Evolutionary conservation across 1,284 basidiomycete species (phyloP).

Genomic region (Omphalotus olearius): DNA sequence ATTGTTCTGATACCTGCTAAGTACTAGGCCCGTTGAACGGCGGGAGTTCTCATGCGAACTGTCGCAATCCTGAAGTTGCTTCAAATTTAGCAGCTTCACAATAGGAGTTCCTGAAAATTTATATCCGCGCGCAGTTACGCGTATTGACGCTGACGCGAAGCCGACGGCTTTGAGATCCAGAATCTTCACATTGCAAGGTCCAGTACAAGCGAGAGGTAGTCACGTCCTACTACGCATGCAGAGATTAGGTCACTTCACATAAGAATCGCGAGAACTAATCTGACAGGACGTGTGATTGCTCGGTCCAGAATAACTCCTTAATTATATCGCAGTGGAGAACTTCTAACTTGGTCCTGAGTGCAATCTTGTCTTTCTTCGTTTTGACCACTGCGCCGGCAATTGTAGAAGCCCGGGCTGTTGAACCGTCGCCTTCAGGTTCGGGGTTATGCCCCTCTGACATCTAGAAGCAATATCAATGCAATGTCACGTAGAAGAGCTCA

Average conservation of each 20-base stretch:
- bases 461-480: constrained; percentile 7
- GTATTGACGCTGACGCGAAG: no score
- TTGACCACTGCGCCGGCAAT: constrained; percentile 11
- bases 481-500: neutral
- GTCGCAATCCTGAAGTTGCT: no score
- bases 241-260: neutral
- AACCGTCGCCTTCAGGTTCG: neutral
- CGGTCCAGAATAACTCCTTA: constrained; percentile 74
- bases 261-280: constrained; percentile 18
- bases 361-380: constrained; percentile 28
- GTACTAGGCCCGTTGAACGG: no score
- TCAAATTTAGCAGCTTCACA: no score
- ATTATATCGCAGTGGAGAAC: constrained; percentile 83
- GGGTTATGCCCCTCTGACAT: constrained; percentile 5
- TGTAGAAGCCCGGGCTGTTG: neutral
- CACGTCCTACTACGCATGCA: neutral
- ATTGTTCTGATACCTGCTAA: no score
- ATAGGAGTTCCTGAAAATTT: no score
- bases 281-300: constrained; percentile 42
- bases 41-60: no score
- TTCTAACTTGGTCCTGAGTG: constrained; percentile 39
- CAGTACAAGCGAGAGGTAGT: no score
- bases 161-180: no score
- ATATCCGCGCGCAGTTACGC: no score
- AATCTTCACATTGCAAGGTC: no score